phyloP scores from a whole-genome alignment of 345 rosid genomes.

The Boechera stricta region DNA sequence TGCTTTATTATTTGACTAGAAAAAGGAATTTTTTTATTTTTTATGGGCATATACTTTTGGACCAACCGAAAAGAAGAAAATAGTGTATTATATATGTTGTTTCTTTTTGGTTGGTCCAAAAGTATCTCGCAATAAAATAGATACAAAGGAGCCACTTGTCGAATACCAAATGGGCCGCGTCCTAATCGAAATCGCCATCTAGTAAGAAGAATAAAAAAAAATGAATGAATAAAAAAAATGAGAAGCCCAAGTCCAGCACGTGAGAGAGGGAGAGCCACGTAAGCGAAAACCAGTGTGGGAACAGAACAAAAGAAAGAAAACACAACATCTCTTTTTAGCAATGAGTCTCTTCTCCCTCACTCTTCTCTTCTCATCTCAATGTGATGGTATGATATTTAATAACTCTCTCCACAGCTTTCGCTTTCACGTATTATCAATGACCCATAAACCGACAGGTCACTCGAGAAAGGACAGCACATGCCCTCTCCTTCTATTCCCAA shows the following conservation, averaged over 20 bases:
- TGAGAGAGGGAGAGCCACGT: constrained; percentile 41
- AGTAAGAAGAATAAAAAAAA: constrained; percentile 4
- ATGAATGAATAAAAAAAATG: neutral
- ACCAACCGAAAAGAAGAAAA: constrained; percentile 35
- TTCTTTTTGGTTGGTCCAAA: constrained; percentile 4
- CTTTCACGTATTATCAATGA: constrained; percentile 47
- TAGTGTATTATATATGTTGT: neutral
- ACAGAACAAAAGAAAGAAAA: constrained; percentile 48
- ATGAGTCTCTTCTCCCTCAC: neutral
- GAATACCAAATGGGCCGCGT: constrained; percentile 37
- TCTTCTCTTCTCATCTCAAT: neutral
- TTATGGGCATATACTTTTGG: constrained; percentile 25
- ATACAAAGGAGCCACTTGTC: constrained; percentile 28
- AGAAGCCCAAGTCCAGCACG: constrained; percentile 36
- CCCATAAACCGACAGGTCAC: constrained; percentile 50
- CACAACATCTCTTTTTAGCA: constrained; percentile 40
- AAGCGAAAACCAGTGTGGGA: constrained; percentile 34
- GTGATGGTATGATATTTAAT: constrained; percentile 21
- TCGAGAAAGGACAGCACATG: constrained; percentile 41
- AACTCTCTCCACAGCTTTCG: constrained; percentile 39
- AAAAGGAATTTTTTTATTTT: constrained; percentile 19
- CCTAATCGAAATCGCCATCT: constrained; percentile 45
- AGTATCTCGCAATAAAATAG: neutral
- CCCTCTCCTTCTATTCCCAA: constrained; percentile 29
- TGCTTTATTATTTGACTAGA: constrained; percentile 31